phyloP scores from a whole-genome alignment of 2,329 filamentous ascomycete species.

The Colletotrichum echinochloae region DNA sequence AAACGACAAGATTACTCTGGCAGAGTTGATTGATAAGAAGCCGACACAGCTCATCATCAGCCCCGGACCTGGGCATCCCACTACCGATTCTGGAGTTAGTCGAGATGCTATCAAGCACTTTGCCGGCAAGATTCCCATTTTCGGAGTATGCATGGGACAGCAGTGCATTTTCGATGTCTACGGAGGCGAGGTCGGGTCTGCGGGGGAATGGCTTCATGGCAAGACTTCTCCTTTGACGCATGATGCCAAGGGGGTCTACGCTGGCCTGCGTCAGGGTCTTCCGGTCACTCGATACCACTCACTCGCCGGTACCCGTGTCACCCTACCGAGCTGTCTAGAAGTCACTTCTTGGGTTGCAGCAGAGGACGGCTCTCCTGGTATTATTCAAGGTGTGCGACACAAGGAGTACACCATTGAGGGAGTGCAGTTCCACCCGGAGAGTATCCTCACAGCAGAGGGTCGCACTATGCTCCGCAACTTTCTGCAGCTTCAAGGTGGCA shows the following conservation, averaged over 20 bases:
- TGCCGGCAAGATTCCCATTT: slow-evolving; percentile 91
- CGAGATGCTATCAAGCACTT: slow-evolving; percentile 92
- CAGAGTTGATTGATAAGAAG: slow-evolving; percentile 84
- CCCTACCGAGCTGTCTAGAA: slow-evolving; percentile 86
- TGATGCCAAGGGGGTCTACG: slow-evolving; percentile 92
- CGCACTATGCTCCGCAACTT: slow-evolving; percentile 94
- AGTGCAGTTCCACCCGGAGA: slow-evolving; percentile 98
- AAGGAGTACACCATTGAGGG: slow-evolving; percentile 93
- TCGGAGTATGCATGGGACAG: slow-evolving; percentile 99
- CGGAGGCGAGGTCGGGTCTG: slow-evolving; percentile 90
- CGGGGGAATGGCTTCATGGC: slow-evolving; percentile 95
- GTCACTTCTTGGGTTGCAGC: slow-evolving; percentile 89
- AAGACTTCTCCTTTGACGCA: slow-evolving; percentile 94
- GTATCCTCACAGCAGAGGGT: slow-evolving; percentile 91
- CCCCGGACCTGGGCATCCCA: slow-evolving; percentile 93
- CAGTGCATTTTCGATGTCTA: slow-evolving; percentile 98
- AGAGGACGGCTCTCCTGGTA: slow-evolving; percentile 80
- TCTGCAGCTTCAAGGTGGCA: slow-evolving; percentile 86
- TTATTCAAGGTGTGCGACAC: slow-evolving; percentile 98
- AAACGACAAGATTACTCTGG: slow-evolving; percentile 90
- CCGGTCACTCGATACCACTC: slow-evolving; percentile 97
- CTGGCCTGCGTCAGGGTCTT: slow-evolving; percentile 80
- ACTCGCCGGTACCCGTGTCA: slow-evolving; percentile 89
- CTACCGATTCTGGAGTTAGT: slow-evolving; percentile 91
- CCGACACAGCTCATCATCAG: slow-evolving; percentile 96